Evolutionary conservation across 2,329 filamentous ascomycete species (phyloP).

Genomic region (Fusarium odoratissimum): DNA sequence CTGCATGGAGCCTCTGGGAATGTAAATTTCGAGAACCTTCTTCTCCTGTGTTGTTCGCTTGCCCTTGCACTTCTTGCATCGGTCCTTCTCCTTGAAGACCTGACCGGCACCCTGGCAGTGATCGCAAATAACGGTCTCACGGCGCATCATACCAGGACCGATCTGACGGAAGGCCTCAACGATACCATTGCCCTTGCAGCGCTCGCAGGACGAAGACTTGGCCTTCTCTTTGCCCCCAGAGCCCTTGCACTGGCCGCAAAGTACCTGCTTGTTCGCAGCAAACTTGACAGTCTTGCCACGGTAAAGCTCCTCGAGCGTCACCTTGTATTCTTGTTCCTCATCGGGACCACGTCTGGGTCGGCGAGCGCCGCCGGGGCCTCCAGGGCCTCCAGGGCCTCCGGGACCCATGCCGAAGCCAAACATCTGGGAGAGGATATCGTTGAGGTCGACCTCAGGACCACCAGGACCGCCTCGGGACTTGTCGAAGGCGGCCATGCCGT

Average conservation of each 20-base stretch:
- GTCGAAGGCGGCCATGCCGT: constrained; percentile 97
- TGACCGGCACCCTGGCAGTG: constrained; percentile 87
- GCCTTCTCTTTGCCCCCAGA: constrained; percentile 91
- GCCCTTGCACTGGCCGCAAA: constrained; percentile 89
- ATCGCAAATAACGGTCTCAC: constrained; percentile 82
- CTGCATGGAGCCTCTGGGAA: constrained; percentile 85
- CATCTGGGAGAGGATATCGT: constrained; percentile 95
- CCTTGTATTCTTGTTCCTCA: constrained; percentile 91
- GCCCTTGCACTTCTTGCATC: constrained; percentile 99
- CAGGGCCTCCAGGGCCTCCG: constrained; percentile 57
- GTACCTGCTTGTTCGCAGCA: constrained; percentile 91
- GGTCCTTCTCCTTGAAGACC: constrained; percentile 94
- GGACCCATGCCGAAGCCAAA: constrained; percentile 79
- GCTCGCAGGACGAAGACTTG: constrained; percentile 83
- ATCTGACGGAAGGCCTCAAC: constrained; percentile 84
- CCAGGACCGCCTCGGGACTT: constrained; percentile 74
- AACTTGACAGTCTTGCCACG: constrained; percentile 99
- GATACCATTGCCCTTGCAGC: constrained; percentile 83
- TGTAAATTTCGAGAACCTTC: constrained; percentile 96
- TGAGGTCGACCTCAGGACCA: constrained; percentile 81
- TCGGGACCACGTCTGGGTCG: constrained; percentile 79
- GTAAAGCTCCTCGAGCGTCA: constrained; percentile 94
- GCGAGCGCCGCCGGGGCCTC: constrained; percentile 65
- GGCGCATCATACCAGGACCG: constrained; percentile 86
- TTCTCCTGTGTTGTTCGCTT: constrained; percentile 86